Conservation (phyloP, 805 yeast genomes). For the Barnettozyma populi region DNA sequence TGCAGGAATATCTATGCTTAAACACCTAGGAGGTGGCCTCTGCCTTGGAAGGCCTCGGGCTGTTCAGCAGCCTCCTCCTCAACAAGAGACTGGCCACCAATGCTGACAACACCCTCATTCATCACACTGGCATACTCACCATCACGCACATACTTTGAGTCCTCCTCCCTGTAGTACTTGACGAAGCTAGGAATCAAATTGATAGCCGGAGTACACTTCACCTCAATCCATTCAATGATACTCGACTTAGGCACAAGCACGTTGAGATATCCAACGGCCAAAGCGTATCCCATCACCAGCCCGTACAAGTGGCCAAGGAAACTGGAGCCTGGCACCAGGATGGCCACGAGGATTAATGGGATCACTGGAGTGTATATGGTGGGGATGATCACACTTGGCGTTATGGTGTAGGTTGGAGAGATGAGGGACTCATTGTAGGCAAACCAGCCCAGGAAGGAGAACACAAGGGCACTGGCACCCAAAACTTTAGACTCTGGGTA, state of each 20-base stretch:
- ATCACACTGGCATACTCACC: constrained; percentile 27
- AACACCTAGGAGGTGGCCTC: constrained; percentile 20
- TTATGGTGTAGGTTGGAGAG: constrained; percentile 36
- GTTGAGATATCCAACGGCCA: constrained; percentile 52
- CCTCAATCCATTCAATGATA: constrained; percentile 60
- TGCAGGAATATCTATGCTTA: not conserved
- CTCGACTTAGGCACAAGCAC: constrained; percentile 61
- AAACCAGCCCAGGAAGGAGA: constrained; percentile 57
- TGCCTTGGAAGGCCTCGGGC: constrained; percentile 16
- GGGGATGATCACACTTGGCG: constrained; percentile 44
- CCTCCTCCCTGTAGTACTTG: constrained; percentile 54
- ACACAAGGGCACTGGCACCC: constrained; percentile 72
- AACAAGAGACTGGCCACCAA: not conserved
- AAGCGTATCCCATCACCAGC: constrained; percentile 56
- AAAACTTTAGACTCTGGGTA: constrained; percentile 49
- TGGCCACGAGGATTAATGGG: constrained; percentile 40
- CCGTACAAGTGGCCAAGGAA: constrained; percentile 74
- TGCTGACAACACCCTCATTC: constrained; percentile 11
- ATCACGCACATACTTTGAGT: constrained; percentile 42
- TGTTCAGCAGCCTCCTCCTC: constrained; percentile 7
- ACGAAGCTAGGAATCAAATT: constrained; percentile 47
- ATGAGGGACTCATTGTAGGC: constrained; percentile 42
- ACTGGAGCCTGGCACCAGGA: constrained; percentile 61
- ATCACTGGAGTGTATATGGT: constrained; percentile 56
- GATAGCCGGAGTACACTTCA: constrained; percentile 44